Evolutionary conservation across 208 protist genomes (phyloP).

Genomic region (Trypanosoma mega): DNA sequence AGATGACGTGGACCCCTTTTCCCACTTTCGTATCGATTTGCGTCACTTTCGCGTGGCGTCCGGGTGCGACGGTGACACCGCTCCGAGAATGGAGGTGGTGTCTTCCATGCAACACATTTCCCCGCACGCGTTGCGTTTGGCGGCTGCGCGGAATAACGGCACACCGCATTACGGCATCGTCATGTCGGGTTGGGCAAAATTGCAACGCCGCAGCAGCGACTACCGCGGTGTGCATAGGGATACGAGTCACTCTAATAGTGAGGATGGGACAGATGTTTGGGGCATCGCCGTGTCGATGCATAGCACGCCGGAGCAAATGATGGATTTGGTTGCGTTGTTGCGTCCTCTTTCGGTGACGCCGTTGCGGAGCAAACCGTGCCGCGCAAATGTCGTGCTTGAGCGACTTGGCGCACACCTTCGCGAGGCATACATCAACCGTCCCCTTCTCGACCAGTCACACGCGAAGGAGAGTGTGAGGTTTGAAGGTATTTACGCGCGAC

Average conservation of each 20-base stretch:
- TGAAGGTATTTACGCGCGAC: background rate
- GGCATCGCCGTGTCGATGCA: conserved; percentile 71
- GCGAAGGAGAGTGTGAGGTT: background rate
- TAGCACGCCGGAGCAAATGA: conserved; percentile 66
- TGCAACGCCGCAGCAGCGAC: conserved; percentile 27
- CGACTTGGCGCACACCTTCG: conserved; percentile 60
- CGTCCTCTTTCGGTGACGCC: conserved; percentile 59
- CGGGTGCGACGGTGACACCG: conserved; percentile 26
- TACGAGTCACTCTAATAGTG: no score
- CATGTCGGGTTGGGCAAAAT: conserved; percentile 72
- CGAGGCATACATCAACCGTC: conserved; percentile 39
- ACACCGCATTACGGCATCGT: conserved; percentile 68
- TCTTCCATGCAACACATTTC: conserved; percentile 35
- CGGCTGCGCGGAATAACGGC: conserved; percentile 16
- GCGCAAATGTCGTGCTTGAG: conserved; percentile 40
- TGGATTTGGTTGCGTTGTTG: conserved; percentile 64
- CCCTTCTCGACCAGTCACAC: background rate
- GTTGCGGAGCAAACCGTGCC: conserved; percentile 59
- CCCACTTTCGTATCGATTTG: conserved; percentile 8
- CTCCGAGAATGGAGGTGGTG: conserved; percentile 65
- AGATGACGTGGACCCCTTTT: conserved; percentile 1
- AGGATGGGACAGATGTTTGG: conserved; percentile 34
- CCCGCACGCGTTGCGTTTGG: conserved; percentile 30
- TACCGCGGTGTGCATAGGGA: no score
- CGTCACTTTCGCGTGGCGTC: conserved; percentile 20